Conservation (phyloP, 352 stramenopile species). For the Blastocystis sp. region DNA sequence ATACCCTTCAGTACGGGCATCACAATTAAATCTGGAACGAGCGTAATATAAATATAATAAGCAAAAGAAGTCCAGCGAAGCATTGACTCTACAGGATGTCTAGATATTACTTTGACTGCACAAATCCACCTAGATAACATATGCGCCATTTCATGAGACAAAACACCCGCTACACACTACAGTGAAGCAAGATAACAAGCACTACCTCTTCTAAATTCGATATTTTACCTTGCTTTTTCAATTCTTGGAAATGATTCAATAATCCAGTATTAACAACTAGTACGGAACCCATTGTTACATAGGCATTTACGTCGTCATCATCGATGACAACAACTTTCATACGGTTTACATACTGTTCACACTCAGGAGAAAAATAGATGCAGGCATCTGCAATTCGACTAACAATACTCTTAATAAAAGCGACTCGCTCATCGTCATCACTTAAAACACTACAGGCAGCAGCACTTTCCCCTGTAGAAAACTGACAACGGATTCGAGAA, state of each 20-base stretch:
- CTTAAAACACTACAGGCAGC: background rate
- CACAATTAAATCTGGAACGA: conserved; percentile 17
- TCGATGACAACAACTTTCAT: conserved; percentile 31
- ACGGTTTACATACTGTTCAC: conserved; percentile 19
- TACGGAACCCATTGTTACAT: conserved; percentile 44
- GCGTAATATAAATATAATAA: conserved; percentile 51
- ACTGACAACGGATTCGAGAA: background rate
- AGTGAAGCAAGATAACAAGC: background rate
- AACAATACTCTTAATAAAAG: background rate
- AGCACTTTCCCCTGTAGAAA: background rate
- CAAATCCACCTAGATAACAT: background rate
- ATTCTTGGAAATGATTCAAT: conserved; percentile 3
- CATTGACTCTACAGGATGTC: conserved; percentile 41
- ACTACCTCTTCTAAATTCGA: conserved; percentile 24
- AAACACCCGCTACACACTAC: conserved; percentile 27
- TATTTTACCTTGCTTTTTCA: conserved; percentile 12
- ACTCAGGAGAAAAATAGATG: conserved; percentile 52
- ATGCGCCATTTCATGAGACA: conserved; percentile 31
- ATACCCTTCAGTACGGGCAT: conserved; percentile 43
- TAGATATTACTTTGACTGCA: background rate
- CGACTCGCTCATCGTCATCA: background rate
- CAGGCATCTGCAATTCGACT: conserved; percentile 2
- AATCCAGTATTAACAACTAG: conserved; percentile 35
- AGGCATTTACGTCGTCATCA: conserved; percentile 50
- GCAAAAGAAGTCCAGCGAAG: conserved; percentile 37